Conservation (phyloP, 2,329 filamentous ascomycete species). For the Colletotrichum sp. region DNA sequence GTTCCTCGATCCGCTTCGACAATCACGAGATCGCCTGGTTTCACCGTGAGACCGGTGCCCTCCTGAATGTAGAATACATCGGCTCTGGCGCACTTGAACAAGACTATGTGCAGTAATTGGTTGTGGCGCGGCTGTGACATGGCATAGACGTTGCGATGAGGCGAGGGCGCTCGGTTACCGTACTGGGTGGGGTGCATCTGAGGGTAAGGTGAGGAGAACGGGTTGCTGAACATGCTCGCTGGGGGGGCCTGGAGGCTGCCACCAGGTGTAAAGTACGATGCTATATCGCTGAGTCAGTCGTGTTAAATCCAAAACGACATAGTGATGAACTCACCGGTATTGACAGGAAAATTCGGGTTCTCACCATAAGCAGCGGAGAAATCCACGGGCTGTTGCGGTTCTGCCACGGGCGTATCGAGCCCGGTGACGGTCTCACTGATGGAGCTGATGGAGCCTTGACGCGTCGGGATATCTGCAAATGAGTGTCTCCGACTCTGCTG, state of each 20-base stretch:
- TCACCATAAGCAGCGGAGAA: conserved; percentile 47
- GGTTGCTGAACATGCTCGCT: conserved; percentile 42
- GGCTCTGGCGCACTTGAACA: conserved; percentile 94
- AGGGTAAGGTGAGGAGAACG: conserved; percentile 53
- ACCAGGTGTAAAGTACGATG: conserved; percentile 43
- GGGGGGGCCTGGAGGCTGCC: conserved; percentile 34
- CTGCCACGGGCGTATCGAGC: conserved; percentile 51
- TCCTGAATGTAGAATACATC: conserved; percentile 98
- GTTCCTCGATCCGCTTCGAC: conserved; percentile 97
- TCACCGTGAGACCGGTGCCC: conserved; percentile 89
- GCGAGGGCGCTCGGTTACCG: conserved; percentile 60
- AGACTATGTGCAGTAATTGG: conserved; percentile 83
- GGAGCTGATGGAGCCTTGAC: conserved; percentile 68
- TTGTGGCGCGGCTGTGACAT: conserved; percentile 67
- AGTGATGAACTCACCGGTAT: conserved; percentile 40
- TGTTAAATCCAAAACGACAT: not conserved
- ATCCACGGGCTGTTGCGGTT: conserved; percentile 48
- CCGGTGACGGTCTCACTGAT: conserved; percentile 55
- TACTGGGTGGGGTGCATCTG: conserved; percentile 46
- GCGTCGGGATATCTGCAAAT: conserved; percentile 72
- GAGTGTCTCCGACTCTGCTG: conserved; percentile 82
- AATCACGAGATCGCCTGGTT: conserved; percentile 92
- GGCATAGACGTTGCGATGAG: conserved; percentile 66
- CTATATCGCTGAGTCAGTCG: conserved; percentile 32
- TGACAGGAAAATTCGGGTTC: conserved; percentile 38